These are phyloP conservation scores for Aureobasidium subglaciale DNA, from an alignment of 2,329 filamentous ascomycete species.

Conservation along the genomic window DNA sequence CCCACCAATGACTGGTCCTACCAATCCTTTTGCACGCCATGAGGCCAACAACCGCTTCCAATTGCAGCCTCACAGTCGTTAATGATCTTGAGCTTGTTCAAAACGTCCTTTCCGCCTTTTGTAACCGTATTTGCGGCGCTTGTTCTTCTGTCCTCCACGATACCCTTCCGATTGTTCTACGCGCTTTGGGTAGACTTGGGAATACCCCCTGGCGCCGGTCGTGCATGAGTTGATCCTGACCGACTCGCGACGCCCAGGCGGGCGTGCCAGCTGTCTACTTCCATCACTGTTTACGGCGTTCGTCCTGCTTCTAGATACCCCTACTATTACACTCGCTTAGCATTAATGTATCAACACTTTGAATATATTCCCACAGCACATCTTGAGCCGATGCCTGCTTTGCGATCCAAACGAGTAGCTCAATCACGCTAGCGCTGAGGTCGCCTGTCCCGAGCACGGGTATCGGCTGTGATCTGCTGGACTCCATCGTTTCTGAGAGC, in stretches of 20 bases:
- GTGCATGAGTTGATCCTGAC: neutral
- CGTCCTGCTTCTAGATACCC: conserved; percentile 11
- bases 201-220: neutral
- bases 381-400: no score
- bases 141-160: neutral
- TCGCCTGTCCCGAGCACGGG: neutral
- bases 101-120: neutral
- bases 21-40: conserved; percentile 26
- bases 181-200: neutral
- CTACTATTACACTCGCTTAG: conserved; percentile 14
- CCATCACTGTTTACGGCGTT: neutral
- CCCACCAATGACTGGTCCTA: conserved; percentile 28
- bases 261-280: no score
- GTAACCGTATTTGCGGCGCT: neutral
- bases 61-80: conserved; percentile 4
- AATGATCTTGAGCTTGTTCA: neutral
- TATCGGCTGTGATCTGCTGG: neutral
- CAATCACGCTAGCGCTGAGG: neutral
- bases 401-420: no score
- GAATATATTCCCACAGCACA: no score
- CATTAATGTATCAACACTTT: conserved; percentile 6
- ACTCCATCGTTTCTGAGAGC: neutral
- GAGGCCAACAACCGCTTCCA: neutral
- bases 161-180: neutral
- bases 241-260: no score